Evolutionary conservation across 1,284 basidiomycete genomes (phyloP).

Genomic region (Lentinula novae-zelandiae): DNA sequence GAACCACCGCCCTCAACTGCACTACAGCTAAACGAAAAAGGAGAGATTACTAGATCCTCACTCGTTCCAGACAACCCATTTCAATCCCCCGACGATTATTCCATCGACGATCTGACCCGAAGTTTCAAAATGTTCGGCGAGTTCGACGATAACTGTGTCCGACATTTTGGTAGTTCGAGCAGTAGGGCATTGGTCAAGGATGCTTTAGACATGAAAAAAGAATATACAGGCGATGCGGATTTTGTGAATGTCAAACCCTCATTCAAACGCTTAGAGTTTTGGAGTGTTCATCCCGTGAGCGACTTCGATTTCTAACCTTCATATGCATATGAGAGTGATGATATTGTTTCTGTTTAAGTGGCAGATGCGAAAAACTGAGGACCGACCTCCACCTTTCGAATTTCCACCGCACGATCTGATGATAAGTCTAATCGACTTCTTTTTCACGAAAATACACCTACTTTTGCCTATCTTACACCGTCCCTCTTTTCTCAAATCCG

Average conservation of each 20-base stretch:
- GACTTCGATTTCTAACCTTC: not conserved
- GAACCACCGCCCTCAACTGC: not conserved
- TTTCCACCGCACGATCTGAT: slow-evolving; percentile 55
- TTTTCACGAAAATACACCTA: slow-evolving; percentile 50
- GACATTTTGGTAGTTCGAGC: slow-evolving; percentile 43
- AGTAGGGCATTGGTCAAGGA: slow-evolving; percentile 44
- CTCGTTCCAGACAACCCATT: not conserved
- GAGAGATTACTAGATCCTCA: not conserved
- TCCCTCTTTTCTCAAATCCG: slow-evolving; percentile 51
- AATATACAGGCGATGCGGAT: slow-evolving; percentile 25
- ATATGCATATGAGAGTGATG: no score
- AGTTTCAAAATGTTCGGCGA: not conserved
- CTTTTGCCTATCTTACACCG: slow-evolving; percentile 60
- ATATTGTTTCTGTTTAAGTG: slow-evolving; percentile 17
- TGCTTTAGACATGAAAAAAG: slow-evolving; percentile 48
- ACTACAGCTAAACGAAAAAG: not conserved
- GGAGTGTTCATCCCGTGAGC: slow-evolving; percentile 20
- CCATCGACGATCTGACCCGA: not conserved
- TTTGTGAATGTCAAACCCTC: not conserved
- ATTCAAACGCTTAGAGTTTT: slow-evolving; percentile 18
- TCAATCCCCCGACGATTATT: not conserved
- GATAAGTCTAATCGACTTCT: slow-evolving; percentile 50
- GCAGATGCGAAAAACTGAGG: slow-evolving; percentile 23
- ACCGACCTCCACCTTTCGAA: slow-evolving; percentile 10
- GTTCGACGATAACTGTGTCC: not conserved